Evolutionary conservation across 2,329 filamentous ascomycete species (phyloP).

Genomic region (Pyrenochaeta sp.): DNA sequence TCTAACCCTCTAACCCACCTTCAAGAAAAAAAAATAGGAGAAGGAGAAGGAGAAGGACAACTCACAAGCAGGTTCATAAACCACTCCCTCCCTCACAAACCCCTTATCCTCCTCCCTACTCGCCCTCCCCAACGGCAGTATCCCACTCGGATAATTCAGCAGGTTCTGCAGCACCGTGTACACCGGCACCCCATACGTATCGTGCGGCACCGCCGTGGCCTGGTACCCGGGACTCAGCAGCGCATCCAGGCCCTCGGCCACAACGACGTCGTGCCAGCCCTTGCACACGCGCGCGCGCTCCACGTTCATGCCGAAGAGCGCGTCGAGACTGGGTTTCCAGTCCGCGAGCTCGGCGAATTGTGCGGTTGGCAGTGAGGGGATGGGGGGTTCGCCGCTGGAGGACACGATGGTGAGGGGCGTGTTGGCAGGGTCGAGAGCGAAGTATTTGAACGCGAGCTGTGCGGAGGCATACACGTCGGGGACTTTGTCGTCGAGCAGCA

Average conservation of each 20-base stretch:
- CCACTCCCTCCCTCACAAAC: slow-evolving; percentile 36
- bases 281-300: slow-evolving; percentile 45
- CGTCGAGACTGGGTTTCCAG: slow-evolving; percentile 48
- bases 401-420: slow-evolving; percentile 43
- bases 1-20: too few relatives aligned
- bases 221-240: slow-evolving; percentile 60
- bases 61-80: slow-evolving; percentile 48
- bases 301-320: slow-evolving; percentile 53
- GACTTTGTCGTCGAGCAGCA: slow-evolving; percentile 34
- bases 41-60: slow-evolving; percentile 9
- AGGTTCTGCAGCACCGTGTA: slow-evolving; percentile 62
- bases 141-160: slow-evolving; percentile 61
- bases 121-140: slow-evolving; percentile 56
- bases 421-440: slow-evolving; percentile 49
- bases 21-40: too few relatives aligned
- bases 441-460: slow-evolving; percentile 53
- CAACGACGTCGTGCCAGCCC: slow-evolving; percentile 53
- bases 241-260: slow-evolving; percentile 57
- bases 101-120: slow-evolving; percentile 51
- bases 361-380: slow-evolving; percentile 50
- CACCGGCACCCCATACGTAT: slow-evolving; percentile 56
- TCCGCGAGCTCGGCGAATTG: slow-evolving; percentile 39
- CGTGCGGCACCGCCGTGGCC: slow-evolving; percentile 60
- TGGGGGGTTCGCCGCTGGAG: slow-evolving; percentile 54
- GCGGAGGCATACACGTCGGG: slow-evolving; percentile 41